Evolutionary conservation across 2,329 filamentous ascomycete species (phyloP).

Genomic region (Fusarium staphyleae): DNA sequence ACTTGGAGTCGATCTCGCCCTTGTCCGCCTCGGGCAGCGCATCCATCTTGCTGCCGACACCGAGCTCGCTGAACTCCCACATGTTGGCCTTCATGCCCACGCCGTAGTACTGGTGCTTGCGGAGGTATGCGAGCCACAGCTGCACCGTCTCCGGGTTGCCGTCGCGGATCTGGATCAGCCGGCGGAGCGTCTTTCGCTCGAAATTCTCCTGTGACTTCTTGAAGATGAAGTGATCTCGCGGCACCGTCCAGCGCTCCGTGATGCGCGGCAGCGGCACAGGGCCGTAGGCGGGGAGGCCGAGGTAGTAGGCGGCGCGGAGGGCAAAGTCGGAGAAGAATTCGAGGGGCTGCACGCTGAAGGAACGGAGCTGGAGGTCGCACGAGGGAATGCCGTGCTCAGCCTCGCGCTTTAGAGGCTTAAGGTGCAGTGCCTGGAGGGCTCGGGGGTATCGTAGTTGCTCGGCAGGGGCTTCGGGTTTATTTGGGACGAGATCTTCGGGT

Average conservation of each 20-base stretch:
- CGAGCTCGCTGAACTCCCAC: slow-evolving; percentile 82
- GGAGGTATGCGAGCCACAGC: slow-evolving; percentile 89
- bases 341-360: slow-evolving; percentile 87
- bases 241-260: slow-evolving; percentile 93
- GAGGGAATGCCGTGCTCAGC: slow-evolving; percentile 79
- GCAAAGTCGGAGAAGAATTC: slow-evolving; percentile 97
- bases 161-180: slow-evolving; percentile 91
- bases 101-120: slow-evolving; percentile 93
- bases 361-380: slow-evolving; percentile 91
- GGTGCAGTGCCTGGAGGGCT: slow-evolving; percentile 83
- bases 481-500: slow-evolving; percentile 26
- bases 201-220: slow-evolving; percentile 99
- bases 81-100: slow-evolving; percentile 99
- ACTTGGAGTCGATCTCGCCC: slow-evolving; percentile 56
- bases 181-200: slow-evolving; percentile 84
- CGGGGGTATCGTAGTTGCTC: slow-evolving; percentile 68
- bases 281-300: slow-evolving; percentile 83
- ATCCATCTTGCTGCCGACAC: slow-evolving; percentile 47
- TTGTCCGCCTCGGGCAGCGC: slow-evolving; percentile 30
- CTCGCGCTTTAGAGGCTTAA: slow-evolving; percentile 80
- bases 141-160: slow-evolving; percentile 88
- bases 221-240: slow-evolving; percentile 86
- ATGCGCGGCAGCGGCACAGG: slow-evolving; percentile 87
- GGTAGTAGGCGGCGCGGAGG: slow-evolving; percentile 91
- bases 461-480: slow-evolving; percentile 15